Percentiles rank a stretch among this genome's conserved stretches.
These are phyloP conservation scores for Coemansia sp. DNA, from an alignment of 192 early-diverging fungal genomes.

Conservation along the genomic window DNA sequence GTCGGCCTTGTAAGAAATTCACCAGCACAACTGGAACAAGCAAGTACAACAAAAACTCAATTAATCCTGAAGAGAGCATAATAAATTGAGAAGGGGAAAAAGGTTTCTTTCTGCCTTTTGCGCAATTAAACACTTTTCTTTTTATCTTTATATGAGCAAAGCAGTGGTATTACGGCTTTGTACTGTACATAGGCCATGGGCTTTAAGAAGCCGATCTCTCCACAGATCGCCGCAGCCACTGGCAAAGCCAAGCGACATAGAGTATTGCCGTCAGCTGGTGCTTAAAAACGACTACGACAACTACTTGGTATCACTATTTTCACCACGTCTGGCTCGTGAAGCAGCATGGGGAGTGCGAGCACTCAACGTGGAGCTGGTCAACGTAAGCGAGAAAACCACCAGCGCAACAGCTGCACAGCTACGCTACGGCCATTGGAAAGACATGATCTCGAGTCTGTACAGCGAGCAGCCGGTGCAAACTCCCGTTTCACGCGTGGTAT, in stretches of 20 bases:
- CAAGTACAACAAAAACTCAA: slow-evolving; percentile 41
- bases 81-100: not conserved
- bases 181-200: not conserved
- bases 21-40: slow-evolving; percentile 35
- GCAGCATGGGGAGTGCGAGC: slow-evolving; percentile 78
- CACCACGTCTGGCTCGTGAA: slow-evolving; percentile 62
- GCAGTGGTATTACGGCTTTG: not conserved
- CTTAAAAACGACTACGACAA: slow-evolving; percentile 72
- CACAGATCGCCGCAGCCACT: not conserved
- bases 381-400: slow-evolving; percentile 69
- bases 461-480: slow-evolving; percentile 68
- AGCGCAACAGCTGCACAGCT: slow-evolving; percentile 69
- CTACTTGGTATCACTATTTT: slow-evolving; percentile 76
- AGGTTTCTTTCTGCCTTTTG: not conserved
- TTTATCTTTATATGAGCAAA: too few relatives aligned
- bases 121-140: not conserved
- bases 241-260: slow-evolving; percentile 24
- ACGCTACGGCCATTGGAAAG: slow-evolving; percentile 87
- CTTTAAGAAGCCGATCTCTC: not conserved
- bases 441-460: slow-evolving; percentile 67
- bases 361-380: slow-evolving; percentile 86
- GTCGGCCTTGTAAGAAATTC: slow-evolving; percentile 26
- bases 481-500: slow-evolving; percentile 70
- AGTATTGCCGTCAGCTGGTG: slow-evolving; percentile 46
- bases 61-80: slow-evolving; percentile 35